Base-by-base conservation (phyloP, 768 basidiomycete genomes). In the Glaciozyma martinii region DNA sequence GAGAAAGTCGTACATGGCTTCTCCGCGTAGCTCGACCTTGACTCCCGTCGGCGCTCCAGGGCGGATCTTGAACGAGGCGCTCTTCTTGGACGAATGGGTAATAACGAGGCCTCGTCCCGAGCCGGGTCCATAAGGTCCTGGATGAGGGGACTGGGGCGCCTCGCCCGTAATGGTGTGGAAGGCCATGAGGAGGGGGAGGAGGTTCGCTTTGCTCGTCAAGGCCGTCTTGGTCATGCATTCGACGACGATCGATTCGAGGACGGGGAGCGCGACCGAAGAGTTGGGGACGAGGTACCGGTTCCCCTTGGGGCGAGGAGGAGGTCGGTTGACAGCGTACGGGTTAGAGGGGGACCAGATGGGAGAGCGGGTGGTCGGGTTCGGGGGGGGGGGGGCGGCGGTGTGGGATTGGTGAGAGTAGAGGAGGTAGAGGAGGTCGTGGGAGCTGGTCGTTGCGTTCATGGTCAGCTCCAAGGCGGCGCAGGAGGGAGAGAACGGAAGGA, bases 1-100 rank as follows among this genome's bases (percentile, higher is more conserved):
- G 62, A 98, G 80, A 77, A 98, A 97, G 72, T 90, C 88, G 79
- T 90, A 97, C 93, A 98, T 97, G 71, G 86, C 84, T 56, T 87
- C 85, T 19, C 93, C 93, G n/a, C 57, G 43, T 71, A 99, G 78
- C 75, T 89, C 89, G 66, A 97, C 90, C 79, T 92, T 92, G 68
- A 83, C 90, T 65, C 90, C 91, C 25, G 87, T 79, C 0, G 94
- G 90, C 56, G 89, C 75, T 29, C 88, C 87, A 0, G 85, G 84
- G 42, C 94, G 81, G 46, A 93, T 83, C 68, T 77, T 77, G 89
- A 90, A 98, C 0, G 88, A 86, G 42, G 87, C 76, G 77, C 88
- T 74, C 76, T 82, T 79, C 81, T 88, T 81, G 78, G 84, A 71
- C 70, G 88, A 78, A 76, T 75, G 79, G 42, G 77, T 69, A 49